Evolutionary conservation across 73 alveolate species (phyloP), one percentile per base, ranked within the genome.

Genomic region (Paramecium sexaurelia): DNA sequence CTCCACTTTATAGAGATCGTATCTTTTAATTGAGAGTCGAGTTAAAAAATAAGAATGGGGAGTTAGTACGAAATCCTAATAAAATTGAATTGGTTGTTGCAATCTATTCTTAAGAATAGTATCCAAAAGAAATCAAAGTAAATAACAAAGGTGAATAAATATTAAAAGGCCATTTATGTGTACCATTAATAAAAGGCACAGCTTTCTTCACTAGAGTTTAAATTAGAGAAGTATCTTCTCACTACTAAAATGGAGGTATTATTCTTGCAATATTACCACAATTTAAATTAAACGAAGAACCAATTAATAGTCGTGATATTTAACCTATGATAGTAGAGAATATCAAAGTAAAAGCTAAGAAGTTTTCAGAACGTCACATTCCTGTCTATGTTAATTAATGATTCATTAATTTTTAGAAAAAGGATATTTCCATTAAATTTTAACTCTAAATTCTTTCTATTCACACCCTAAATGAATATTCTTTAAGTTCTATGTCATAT

Each of bases 301-400:
- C 68, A 0, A 78, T 78, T 11, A 78, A 78, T 22, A 27, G 90
- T 24, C 69, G 73, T 17, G 90, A 78, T 11, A 78, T 78, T 41
- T 33, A 78, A 13, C 90, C 90, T 13, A 11, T 78, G 51, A 78
- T 78, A 19, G 55, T 78, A 7, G 90, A 78, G 17, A 78, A 78
- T 22, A 78, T 78, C 55, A 78, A 78, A 43, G 90, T 78, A 1
- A 78, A 78, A 55, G 90, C 90, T 22, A 78, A 78, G 15, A 78
- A 78, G 75, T 78, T 78, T 45, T 78, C 90, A 20, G 90, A 78
- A 24, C 68, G 90, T 37, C 90, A 78, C 29, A 78, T 78, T 41
- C 90, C 90, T 24, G 90, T 78, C 15, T 78, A 24, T 45, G 90
- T 78, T 37, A 71, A 71, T 71, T 36, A 71, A 35, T 61, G 83